Base-by-base conservation (phyloP, 176 grass and related monocot genomes). In the Lolium multiflorum region DNA sequence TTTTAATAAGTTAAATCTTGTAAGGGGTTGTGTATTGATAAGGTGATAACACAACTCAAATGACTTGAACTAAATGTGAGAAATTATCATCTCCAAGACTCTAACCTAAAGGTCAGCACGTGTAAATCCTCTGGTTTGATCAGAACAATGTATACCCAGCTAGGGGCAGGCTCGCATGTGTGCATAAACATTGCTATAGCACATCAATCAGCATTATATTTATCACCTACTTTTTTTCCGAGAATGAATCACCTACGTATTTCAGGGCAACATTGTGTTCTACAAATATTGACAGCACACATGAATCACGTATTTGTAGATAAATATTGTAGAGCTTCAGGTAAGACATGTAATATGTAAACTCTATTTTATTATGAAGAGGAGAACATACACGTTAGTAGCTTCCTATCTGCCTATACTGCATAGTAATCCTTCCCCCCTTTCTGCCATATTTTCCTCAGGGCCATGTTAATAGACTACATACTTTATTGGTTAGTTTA, bases 341-440 rank as follows among this genome's bases (percentile, higher is more conserved):
- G 37, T 82, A 64, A 83, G 28, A 64, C 44, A 83, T 58, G 21
- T 58, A 54, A 66, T 69, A 58, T 44, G 80, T 84, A 62, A 49
- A 65, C 38, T 57, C 15, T 15, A 63, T 75, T 15, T 63, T 62
- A 43, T 48, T 63, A 64, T 83, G 49, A 72, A 61, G 49, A 73
- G 24, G 49, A 61, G 60, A 12, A 28, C 56, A 71, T 39, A 39
- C 66, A 91, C 4, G 72, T 87, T 69, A 68, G 57, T 77, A 66
- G 22, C 62, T 70, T 91, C 50, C 22, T 64, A 39, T 81, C 44
- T 76, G 74, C 73, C 76, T 84, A 43, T 16, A 31, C 54, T 79
- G 24, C 35, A 79, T 79, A 24, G 4, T 71, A 54, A 75, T 69
- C 46, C 11, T 62, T 74, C n/a, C 44, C 51, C 38, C 85, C 21